phyloP scores from a whole-genome alignment of 1,284 basidiomycete genomes.

The Marasmius tenuissimus region DNA sequence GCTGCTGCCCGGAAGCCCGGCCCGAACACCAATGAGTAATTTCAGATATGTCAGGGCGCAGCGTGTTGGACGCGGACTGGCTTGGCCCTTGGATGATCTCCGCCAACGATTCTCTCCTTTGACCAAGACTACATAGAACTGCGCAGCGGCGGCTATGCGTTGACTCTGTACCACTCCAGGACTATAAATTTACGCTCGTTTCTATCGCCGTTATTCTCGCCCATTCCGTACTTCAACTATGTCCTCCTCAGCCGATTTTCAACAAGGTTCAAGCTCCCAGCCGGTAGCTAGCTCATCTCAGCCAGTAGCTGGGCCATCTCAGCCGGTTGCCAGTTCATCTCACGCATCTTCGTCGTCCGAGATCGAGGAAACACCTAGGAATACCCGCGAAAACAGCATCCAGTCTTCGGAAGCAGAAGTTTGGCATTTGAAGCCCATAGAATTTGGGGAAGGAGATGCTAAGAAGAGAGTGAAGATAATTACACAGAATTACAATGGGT shows the following conservation, averaged over 20 bases:
- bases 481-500: constrained; percentile 83
- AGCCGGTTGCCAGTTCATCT: background rate
- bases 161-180: no score
- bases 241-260: background rate
- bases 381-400: background rate
- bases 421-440: constrained; percentile 78
- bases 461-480: constrained; percentile 59
- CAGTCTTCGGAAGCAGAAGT: constrained; percentile 47
- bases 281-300: background rate
- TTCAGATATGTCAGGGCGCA: no score
- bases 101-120: no score
- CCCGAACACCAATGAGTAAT: no score
- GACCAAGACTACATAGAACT: no score
- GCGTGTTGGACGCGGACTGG: no score
- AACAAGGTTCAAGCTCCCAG: background rate
- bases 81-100: no score
- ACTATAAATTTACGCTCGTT: background rate
- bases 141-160: no score
- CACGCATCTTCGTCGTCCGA: background rate
- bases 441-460: constrained; percentile 41
- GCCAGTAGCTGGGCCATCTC: background rate
- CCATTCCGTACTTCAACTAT: background rate
- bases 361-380: background rate
- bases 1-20: no score
- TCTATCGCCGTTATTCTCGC: background rate